Base-by-base conservation (phyloP, 2,329 filamentous ascomycete genomes). In the Stachybotrys chartarum region DNA sequence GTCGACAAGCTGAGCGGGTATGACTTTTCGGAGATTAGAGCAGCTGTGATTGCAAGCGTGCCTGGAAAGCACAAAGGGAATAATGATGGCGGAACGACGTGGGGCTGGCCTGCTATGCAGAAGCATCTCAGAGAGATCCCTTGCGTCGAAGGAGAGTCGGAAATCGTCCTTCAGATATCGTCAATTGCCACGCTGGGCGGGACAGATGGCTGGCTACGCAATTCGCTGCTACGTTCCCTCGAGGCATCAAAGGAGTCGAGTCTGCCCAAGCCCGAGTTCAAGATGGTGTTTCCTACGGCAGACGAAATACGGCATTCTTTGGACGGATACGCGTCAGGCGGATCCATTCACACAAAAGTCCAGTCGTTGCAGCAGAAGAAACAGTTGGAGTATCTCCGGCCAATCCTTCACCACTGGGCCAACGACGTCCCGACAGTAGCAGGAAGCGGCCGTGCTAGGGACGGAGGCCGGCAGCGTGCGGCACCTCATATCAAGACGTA, bases 401-500 rank as follows among this genome's bases (percentile, higher is more conserved):
- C 87, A 0, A 70, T 90, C 3, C 74, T 96, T 18, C 83, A 84
- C 61, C 88, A 90, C 60, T 96, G 91, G 91, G 83, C 83, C 4
- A 84, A 87, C 46, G 84, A 88, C 58, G 69, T 70, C 10, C 57
- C 65, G 1, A 53, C 62, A 12, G 78, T 75, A 16, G 63, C 59
- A 32, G 54, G 70, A 72, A 58, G 53, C 66, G 18, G n/a, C 8
- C 12, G 7, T 30, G 30, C 6, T 1, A 66, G 64, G 6, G 77
- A 87, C 57, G 81, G 82, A 8, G 84, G 86, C 1, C 77, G 88
- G 54, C 76, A 82, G 51, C 78, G 83, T 32, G 91, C 90, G 17
- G 90, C 90, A 1, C 91, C 91, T 0, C 91, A 96, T 62, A 88
- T 96, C 67, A 96, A 96, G 69, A 96, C 91, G 0, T 96, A 94